Percentiles rank a stretch among this genome's conserved stretches.
These are phyloP conservation scores for Plasmopara halstedii DNA, from an alignment of 352 stramenopile species.

Conservation along the genomic window DNA sequence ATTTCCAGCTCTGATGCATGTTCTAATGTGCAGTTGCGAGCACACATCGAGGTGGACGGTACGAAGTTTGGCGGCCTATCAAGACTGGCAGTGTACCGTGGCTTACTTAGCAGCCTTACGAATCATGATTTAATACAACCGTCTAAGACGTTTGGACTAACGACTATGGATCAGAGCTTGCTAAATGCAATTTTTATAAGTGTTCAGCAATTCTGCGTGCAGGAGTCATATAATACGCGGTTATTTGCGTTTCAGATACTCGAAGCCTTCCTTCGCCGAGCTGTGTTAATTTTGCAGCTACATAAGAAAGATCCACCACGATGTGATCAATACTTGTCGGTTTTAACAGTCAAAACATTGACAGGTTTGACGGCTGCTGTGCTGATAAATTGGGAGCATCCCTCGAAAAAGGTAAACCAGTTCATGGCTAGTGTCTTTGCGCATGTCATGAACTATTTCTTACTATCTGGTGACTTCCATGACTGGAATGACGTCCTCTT, in stretches of 20 bases:
- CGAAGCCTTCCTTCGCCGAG: constrained; percentile 63
- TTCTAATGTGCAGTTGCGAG: constrained; percentile 7
- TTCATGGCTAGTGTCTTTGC: constrained; percentile 80
- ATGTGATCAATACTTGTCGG: neutral
- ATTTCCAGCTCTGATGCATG: constrained; percentile 7
- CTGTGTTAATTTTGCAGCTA: constrained; percentile 38
- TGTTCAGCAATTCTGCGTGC: constrained; percentile 44
- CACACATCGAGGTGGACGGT: constrained; percentile 33
- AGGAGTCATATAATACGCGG: constrained; percentile 54
- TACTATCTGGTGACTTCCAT: constrained; percentile 29
- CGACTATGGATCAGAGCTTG: constrained; percentile 17
- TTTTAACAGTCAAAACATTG: constrained; percentile 32
- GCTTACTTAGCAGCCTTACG: constrained; percentile 53
- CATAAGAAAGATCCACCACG: constrained; percentile 10
- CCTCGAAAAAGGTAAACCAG: constrained; percentile 80
- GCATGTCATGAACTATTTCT: constrained; percentile 60
- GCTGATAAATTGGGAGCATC: constrained; percentile 79
- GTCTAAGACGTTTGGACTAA: constrained; percentile 8
- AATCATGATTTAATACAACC: constrained; percentile 37
- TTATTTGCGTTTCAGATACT: constrained; percentile 80
- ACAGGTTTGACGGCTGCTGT: constrained; percentile 44
- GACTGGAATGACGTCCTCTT: constrained; percentile 45
- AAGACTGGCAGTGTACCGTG: constrained; percentile 59
- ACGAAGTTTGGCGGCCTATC: constrained; percentile 40
- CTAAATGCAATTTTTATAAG: constrained; percentile 50